phyloP scores from a whole-genome alignment of 306 rosid genomes.

The Cicer pinnatifidum region DNA sequence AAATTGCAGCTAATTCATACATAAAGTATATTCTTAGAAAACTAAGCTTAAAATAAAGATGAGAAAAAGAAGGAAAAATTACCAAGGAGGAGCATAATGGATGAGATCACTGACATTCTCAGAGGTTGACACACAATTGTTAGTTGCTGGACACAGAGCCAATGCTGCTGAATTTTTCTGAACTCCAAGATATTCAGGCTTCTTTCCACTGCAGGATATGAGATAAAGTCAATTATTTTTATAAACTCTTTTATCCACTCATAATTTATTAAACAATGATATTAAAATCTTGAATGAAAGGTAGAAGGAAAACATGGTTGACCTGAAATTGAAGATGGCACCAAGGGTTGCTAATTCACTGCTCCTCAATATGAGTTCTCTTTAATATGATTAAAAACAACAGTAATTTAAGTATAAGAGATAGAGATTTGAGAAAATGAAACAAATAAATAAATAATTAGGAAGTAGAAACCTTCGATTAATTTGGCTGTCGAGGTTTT shows the following conservation, averaged over 20 bases:
- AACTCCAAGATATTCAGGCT: slow-evolving; percentile 90
- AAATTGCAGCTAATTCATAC: background rate
- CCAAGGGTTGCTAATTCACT: slow-evolving; percentile 87
- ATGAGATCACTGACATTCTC: slow-evolving; percentile 71
- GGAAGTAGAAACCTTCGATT: slow-evolving; percentile 41
- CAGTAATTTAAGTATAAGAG: slow-evolving; percentile 2
- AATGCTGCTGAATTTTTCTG: slow-evolving; percentile 76
- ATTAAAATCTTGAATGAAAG: too few species aligned
- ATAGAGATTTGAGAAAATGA: slow-evolving; percentile 27
- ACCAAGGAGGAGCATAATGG: slow-evolving; percentile 98
- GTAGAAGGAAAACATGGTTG: background rate
- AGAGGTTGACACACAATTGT: slow-evolving; percentile 87
- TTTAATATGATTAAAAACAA: slow-evolving; percentile 18
- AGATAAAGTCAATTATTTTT: background rate
- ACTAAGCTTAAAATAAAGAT: background rate
- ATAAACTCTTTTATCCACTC: too few species aligned
- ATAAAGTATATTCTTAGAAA: background rate
- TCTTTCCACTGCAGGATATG: slow-evolving; percentile 67
- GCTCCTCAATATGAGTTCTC: slow-evolving; percentile 71
- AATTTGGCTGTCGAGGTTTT: background rate
- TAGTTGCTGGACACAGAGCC: slow-evolving; percentile 95
- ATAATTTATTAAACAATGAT: too few species aligned
- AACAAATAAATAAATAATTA: background rate
- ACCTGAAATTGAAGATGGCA: slow-evolving; percentile 83
- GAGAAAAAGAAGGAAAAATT: slow-evolving; percentile 26